These are phyloP conservation scores for Gynandropsis gynandra DNA, from an alignment of 345 rosid species.

Conservation along the genomic window DNA sequence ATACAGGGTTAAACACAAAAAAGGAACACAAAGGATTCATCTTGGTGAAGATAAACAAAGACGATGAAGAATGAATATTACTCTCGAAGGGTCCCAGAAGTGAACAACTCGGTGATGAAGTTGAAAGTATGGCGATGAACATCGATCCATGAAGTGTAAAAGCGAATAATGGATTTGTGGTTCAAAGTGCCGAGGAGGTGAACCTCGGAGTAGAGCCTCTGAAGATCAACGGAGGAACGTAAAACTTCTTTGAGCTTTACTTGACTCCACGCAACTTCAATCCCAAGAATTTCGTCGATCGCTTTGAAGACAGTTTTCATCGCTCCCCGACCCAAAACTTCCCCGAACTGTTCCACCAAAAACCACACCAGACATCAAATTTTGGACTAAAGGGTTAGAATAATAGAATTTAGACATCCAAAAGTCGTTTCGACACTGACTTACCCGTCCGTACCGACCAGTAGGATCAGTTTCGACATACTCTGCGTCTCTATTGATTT, in stretches of 20 bases:
- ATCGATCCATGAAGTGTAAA: constrained; percentile 74
- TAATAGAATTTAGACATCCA: constrained; percentile 4
- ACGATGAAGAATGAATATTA: constrained; percentile 20
- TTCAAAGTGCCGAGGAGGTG: constrained; percentile 75
- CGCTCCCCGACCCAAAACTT: constrained; percentile 74
- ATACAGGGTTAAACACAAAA: constrained; percentile 11
- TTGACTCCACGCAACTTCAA: constrained; percentile 85
- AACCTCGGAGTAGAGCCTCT: constrained; percentile 76
- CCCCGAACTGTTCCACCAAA: constrained; percentile 38
- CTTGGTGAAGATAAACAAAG: neutral
- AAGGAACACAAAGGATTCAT: neutral
- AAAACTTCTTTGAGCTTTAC: constrained; percentile 50
- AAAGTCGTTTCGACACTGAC: constrained; percentile 21
- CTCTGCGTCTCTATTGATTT: neutral
- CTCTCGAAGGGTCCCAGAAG: constrained; percentile 78
- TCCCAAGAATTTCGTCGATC: constrained; percentile 62
- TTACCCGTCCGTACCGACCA: constrained; percentile 91
- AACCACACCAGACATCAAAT: constrained; percentile 3
- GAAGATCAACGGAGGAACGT: constrained; percentile 60
- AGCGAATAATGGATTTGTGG: constrained; percentile 57
- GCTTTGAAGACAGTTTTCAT: constrained; percentile 84
- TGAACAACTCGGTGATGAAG: constrained; percentile 81
- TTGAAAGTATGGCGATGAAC: constrained; percentile 47
- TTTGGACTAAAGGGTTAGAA: constrained; percentile 13
- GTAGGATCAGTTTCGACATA: constrained; percentile 86